Evolutionary conservation across 2,329 filamentous ascomycete species (phyloP), one percentile per base, ranked within the genome.

Genomic region (Escovopsis weberi): DNA sequence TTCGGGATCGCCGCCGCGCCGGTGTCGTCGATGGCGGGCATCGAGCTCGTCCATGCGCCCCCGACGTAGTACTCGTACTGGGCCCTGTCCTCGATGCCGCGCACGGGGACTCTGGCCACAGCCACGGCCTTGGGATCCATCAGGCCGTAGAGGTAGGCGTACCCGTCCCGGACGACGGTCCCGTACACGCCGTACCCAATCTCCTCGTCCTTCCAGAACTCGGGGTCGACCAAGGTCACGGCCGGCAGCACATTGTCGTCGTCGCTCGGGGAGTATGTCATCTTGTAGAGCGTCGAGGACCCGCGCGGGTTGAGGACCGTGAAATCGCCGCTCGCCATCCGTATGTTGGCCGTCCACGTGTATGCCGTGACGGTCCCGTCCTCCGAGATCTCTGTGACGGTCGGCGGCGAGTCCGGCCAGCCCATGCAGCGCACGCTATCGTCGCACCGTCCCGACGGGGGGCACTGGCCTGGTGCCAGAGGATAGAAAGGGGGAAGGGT

Each of bases 1-100:
- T 50, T 48, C 19, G 45, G 41, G 12, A 52, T 38, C 12, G 44
- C 41, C n/a, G 47, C 46, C 23, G 23, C 23, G 6, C 37, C 39
- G 7, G 15, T 19, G 38, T 52, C 38, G 36, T 43, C 33, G 33
- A 46, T 45, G 41, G 35, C 26, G 8, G 50, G 50, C 26, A 36
- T 43, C 26, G 30, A 41, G 26, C 12, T 37, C 3, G 46, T 51
- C 50, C 50, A 52, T 5, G 23, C 34, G 12, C 46, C 43, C 28
- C 35, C 6, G 32, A 50, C 48, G 32, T 43, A 52, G 44, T 51
- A 52, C 38, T 52, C 44, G 37, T 52, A 52, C 30, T 42, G 38
- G 38, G 33, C n/a, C 37, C 42, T 43, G 40, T 52, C 41, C 41
- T 52, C 49, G 4, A 52, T 38, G 5, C 37, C 39, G 30, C 37